Conservation (phyloP, 139 green algal species). For the Tetraselmis striata region DNA sequence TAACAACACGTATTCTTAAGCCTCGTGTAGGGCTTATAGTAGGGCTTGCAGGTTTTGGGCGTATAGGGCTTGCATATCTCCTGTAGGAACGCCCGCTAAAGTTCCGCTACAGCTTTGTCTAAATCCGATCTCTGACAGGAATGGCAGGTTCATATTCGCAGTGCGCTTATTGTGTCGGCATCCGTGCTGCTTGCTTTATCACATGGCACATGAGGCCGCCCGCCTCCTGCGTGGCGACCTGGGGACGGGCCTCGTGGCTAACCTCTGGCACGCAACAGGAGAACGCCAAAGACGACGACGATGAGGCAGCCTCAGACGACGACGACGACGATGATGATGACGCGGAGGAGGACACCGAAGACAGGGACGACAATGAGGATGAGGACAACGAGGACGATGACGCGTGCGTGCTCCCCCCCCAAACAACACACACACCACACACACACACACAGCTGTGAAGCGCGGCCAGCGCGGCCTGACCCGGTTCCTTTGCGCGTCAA, state of each 20-base stretch:
- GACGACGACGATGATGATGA: neutral
- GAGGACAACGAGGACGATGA: slow-evolving; percentile 30
- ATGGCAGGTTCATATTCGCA: neutral
- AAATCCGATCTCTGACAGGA: neutral
- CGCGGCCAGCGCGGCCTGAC: too few relatives aligned
- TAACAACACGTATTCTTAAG: too few relatives aligned
- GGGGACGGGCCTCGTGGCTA: too few relatives aligned
- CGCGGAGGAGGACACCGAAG: neutral
- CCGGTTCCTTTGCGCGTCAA: too few relatives aligned
- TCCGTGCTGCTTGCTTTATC: neutral
- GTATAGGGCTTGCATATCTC: too few relatives aligned
- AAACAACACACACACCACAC: too few relatives aligned
- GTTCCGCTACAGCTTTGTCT: too few relatives aligned
- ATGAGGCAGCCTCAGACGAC: neutral
- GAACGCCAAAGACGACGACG: neutral
- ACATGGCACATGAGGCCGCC: neutral
- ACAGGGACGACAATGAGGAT: slow-evolving; percentile 30
- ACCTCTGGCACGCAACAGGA: too few relatives aligned
- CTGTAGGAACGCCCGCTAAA: too few relatives aligned
- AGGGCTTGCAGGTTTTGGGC: too few relatives aligned
- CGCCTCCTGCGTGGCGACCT: neutral
- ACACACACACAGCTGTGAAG: too few relatives aligned
- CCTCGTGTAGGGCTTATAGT: too few relatives aligned
- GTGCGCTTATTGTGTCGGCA: neutral
- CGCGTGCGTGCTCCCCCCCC: slow-evolving; percentile 18